Conservation (phyloP, 257 asterid genomes). For the Haberlea rhodopensis region DNA sequence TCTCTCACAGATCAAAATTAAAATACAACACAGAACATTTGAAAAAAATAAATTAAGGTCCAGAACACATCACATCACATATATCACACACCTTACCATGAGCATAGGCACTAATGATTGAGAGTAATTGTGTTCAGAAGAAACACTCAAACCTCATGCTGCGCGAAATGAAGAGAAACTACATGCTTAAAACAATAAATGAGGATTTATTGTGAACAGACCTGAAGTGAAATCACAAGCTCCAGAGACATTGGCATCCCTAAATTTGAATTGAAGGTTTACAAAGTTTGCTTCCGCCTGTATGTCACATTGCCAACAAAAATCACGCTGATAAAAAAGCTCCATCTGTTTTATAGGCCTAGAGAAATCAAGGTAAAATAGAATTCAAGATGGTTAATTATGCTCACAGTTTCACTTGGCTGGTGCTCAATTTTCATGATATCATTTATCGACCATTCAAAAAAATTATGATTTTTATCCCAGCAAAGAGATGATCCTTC, state of each 20-base stretch:
- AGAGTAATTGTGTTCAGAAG: not conserved
- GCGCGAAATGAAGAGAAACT: constrained; percentile 3
- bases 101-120: too few relatives aligned
- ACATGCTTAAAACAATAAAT: not conserved
- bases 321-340: not conserved
- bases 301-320: constrained; percentile 23
- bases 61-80: too few relatives aligned
- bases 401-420: constrained; percentile 58
- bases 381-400: constrained; percentile 26
- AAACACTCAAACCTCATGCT: not conserved
- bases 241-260: constrained; percentile 35
- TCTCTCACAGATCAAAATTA: too few relatives aligned
- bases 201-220: constrained; percentile 22
- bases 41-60: too few relatives aligned
- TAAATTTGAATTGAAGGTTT: constrained; percentile 35
- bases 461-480: constrained; percentile 27
- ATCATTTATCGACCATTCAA: constrained; percentile 50
- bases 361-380: constrained; percentile 9
- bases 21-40: too few relatives aligned
- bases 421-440: constrained; percentile 43
- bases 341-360: constrained; percentile 2
- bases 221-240: constrained; percentile 37
- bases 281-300: constrained; percentile 56
- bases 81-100: too few relatives aligned
- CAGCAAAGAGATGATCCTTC: constrained; percentile 39